A percentile compares a stretch with the other conserved stretches of the same genome.
Conservation (phyloP, 805 yeast genomes). For the Nakazawaea holstii region DNA sequence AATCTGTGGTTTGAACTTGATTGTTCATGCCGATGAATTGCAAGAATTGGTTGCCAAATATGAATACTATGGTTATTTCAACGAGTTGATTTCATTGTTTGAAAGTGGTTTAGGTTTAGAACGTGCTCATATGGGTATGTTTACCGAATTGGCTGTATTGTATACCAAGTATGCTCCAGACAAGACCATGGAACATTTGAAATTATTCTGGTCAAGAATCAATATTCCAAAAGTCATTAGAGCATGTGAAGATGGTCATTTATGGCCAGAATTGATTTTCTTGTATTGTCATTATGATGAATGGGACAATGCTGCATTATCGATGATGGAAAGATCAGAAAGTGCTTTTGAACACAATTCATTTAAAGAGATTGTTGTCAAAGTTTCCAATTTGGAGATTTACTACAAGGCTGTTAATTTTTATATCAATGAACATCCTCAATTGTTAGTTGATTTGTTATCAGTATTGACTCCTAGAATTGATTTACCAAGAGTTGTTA, state of each 20-base stretch:
- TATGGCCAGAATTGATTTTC: slow-evolving; percentile 96
- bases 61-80: slow-evolving; percentile 87
- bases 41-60: slow-evolving; percentile 83
- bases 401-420: slow-evolving; percentile 96
- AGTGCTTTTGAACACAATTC: slow-evolving; percentile 90
- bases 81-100: slow-evolving; percentile 84
- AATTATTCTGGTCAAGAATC: slow-evolving; percentile 95
- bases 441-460: slow-evolving; percentile 80
- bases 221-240: slow-evolving; percentile 95
- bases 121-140: slow-evolving; percentile 99
- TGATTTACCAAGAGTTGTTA: slow-evolving; percentile 91
- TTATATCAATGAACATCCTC: slow-evolving; percentile 88
- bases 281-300: slow-evolving; percentile 97
- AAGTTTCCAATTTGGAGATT: slow-evolving; percentile 93
- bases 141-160: slow-evolving; percentile 88
- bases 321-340: slow-evolving; percentile 93
- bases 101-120: slow-evolving; percentile 95
- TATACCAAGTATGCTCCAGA: slow-evolving; percentile 89
- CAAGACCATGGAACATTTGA: slow-evolving; percentile 92
- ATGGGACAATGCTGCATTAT: slow-evolving; percentile 97
- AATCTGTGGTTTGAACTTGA: slow-evolving; percentile 95
- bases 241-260: slow-evolving; percentile 89
- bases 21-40: slow-evolving; percentile 95
- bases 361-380: slow-evolving; percentile 90
- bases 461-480: slow-evolving; percentile 81